Percentiles rank a stretch among this genome's conserved stretches.
These are phyloP conservation scores for Tolypocladium endophyticum DNA, from an alignment of 2,329 filamentous ascomycete species.

Conservation along the genomic window DNA sequence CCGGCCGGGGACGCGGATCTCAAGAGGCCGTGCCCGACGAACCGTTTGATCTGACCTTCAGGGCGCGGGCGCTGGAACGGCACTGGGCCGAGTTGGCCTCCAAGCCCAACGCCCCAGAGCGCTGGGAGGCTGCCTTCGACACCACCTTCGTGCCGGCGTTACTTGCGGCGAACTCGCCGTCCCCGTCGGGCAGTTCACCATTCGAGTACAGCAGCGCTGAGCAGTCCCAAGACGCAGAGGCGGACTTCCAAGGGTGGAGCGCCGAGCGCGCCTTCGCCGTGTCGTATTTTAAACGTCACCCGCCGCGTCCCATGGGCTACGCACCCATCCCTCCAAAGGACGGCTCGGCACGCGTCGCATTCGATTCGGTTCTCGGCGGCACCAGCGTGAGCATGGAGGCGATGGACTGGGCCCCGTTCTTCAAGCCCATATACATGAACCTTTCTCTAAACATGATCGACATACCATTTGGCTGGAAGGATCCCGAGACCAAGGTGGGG, in stretches of 20 bases:
- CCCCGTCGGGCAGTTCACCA: not conserved
- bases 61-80: not conserved
- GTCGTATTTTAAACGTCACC: not conserved
- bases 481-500: not conserved
- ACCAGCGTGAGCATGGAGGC: not conserved
- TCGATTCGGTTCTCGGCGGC: not conserved
- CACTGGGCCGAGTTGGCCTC: not conserved
- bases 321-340: not conserved
- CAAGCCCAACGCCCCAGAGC: not conserved
- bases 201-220: not conserved
- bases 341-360: not conserved
- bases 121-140: not conserved
- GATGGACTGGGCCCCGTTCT: not conserved
- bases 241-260: not conserved
- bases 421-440: not conserved
- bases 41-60: not conserved
- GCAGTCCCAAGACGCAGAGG: not conserved
- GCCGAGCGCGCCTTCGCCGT: not conserved
- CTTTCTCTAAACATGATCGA: not conserved
- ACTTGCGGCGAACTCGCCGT: not conserved
- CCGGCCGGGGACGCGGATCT: not conserved
- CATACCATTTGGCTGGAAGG: not conserved
- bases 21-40: not conserved
- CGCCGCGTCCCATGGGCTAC: not conserved
- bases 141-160: not conserved